phyloP scores from a whole-genome alignment of 768 basidiomycete genomes.

The Macrolepiota albuminosa region DNA sequence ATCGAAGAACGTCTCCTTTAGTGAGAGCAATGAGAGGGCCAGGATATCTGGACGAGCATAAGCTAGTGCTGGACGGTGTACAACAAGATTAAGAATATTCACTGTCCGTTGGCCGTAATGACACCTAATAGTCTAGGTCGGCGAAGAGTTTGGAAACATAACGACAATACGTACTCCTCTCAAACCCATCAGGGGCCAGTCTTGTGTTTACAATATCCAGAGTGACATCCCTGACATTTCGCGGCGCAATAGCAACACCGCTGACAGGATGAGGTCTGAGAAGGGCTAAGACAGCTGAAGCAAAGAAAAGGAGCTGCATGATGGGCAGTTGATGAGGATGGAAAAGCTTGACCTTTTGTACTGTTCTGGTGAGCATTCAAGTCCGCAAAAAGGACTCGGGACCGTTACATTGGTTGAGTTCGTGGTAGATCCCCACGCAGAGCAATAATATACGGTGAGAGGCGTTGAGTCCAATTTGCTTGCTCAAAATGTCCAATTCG shows the following conservation, averaged over 20 bases:
- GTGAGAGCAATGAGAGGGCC: conserved; percentile 12
- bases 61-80: not conserved
- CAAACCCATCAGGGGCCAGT: conserved; percentile 20
- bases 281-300: conserved; percentile 9
- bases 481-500: not conserved
- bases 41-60: conserved; percentile 5
- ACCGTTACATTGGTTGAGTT: not conserved
- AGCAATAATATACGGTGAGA: conserved; percentile 5
- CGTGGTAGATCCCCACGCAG: not conserved
- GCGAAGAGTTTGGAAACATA: not conserved
- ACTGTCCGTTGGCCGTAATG: conserved; percentile 12
- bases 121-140: not conserved
- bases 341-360: conserved; percentile 9
- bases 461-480: conserved; percentile 1
- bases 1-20: conserved; percentile 14
- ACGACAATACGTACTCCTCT: conserved; percentile 12
- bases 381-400: conserved; percentile 12
- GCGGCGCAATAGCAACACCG: conserved; percentile 2
- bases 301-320: conserved; percentile 10
- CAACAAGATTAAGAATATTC: not conserved
- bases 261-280: conserved; percentile 8
- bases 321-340: conserved; percentile 8
- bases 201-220: conserved; percentile 17
- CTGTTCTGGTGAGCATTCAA: not conserved
- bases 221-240: conserved; percentile 7